Evolutionary conservation across 768 basidiomycete species (phyloP), one percentile per base, ranked within the genome.

Genomic region (Mycena indigotica): DNA sequence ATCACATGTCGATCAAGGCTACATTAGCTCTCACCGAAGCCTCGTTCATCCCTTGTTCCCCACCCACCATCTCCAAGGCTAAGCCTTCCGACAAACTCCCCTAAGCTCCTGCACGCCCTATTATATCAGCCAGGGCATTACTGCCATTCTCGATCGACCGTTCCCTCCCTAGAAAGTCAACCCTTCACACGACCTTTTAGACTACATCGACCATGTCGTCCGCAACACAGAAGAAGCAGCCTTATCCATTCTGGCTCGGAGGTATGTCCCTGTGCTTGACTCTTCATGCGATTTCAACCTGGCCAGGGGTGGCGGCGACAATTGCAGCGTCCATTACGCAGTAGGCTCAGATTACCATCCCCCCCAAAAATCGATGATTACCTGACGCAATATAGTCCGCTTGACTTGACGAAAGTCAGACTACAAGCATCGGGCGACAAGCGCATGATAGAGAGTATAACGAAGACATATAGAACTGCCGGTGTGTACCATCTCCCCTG

Each of bases 381-480:
- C 5, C 55, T 40, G 38, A 56, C 35, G 17, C n/a, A 3, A 5
- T 19, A 8, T 55, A 89, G 88, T 70, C 91, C 92, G 26, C 76
- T 94, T 49, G 91, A 94, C 77, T 79, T 95, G 55, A 95, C 93
- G 24, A 95, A 95, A 80, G 91, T 94, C 69, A 84, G 93, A 53
- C 76, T 96, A 57, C 93, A 96, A 72, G 93, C 93, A 4, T 91
- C 91, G 1, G 93, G 92, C 39, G 93, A 95, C 76, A 94, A 93
- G 73, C 83, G 89, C 53, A 95, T 96, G 93, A 75, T 95, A 69
- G 75, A 85, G 69, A 90, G 88, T 60, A 79, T 96, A 5, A 78
- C 80, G 71, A 94, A 94, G 80, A 95, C 93, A 0, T 78, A 93
- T 54, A 77, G 81, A 68, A 91, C 88, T 5, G 90, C 89, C 48